These are phyloP conservation scores for Suillus placidus DNA, from an alignment of 768 basidiomycete species.

Conservation along the genomic window DNA sequence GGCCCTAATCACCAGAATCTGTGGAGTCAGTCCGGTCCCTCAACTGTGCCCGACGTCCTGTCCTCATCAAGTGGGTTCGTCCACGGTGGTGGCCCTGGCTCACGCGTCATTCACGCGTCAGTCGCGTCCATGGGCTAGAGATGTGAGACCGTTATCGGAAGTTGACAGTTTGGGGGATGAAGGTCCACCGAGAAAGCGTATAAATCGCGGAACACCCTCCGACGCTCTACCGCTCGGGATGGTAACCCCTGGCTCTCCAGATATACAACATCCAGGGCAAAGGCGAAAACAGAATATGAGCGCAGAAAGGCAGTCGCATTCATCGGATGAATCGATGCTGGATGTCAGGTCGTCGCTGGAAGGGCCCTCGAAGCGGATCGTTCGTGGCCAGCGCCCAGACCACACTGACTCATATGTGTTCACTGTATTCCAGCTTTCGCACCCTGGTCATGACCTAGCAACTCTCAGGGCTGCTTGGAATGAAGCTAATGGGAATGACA, in stretches of 20 bases:
- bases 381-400: slow-evolving; percentile 47
- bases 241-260: slow-evolving; percentile 55
- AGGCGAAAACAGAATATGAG: slow-evolving; percentile 43
- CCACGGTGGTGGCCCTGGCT: slow-evolving; percentile 39
- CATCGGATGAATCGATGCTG: slow-evolving; percentile 71
- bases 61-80: slow-evolving; percentile 62
- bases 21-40: slow-evolving; percentile 40
- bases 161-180: slow-evolving; percentile 48
- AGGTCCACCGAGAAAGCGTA: slow-evolving; percentile 72
- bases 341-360: slow-evolving; percentile 46
- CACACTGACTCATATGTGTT: slow-evolving; percentile 43
- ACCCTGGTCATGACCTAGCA: slow-evolving; percentile 44
- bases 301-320: slow-evolving; percentile 51
- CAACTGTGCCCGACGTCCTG: slow-evolving; percentile 52
- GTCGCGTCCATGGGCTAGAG: slow-evolving; percentile 33
- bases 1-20: slow-evolving; percentile 39
- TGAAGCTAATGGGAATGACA: slow-evolving; percentile 61
- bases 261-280: slow-evolving; percentile 54
- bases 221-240: slow-evolving; percentile 32
- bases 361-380: slow-evolving; percentile 53
- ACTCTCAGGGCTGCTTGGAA: slow-evolving; percentile 68
- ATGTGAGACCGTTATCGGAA: slow-evolving; percentile 40
- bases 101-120: slow-evolving; percentile 59
- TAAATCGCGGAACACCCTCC: slow-evolving; percentile 53
- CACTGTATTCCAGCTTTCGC: slow-evolving; percentile 62